Evolutionary conservation across 176 grass and related monocot genomes (phyloP).

Genomic region (Phoenix roebelenii): DNA sequence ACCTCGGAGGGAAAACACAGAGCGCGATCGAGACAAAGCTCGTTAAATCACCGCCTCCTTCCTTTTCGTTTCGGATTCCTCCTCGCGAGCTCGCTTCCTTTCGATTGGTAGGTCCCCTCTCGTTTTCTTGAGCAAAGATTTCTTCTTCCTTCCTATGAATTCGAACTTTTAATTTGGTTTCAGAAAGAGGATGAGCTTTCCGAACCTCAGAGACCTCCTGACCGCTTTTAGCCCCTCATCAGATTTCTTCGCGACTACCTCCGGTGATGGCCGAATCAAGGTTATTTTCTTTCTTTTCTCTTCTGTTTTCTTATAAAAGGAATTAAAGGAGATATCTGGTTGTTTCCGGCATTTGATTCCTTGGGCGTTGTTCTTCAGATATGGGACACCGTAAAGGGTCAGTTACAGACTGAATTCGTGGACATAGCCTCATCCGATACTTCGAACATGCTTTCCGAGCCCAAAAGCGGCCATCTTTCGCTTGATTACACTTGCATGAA

Average conservation of each 20-base stretch:
- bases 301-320: not conserved
- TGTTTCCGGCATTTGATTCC: no score
- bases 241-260: constrained; percentile 73
- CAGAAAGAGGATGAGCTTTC: constrained; percentile 25
- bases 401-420: constrained; percentile 70
- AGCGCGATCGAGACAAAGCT: no score
- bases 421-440: constrained; percentile 44
- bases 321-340: no score
- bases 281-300: constrained; percentile 5
- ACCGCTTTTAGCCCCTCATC: constrained; percentile 58
- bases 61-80: no score
- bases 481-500: constrained; percentile 99
- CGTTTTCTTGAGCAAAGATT: no score
- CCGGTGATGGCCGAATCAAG: constrained; percentile 90
- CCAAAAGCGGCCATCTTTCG: constrained; percentile 75
- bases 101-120: no score
- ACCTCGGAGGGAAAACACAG: no score
- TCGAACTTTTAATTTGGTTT: no score
- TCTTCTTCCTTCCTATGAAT: no score
- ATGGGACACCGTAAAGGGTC: constrained; percentile 74
- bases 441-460: constrained; percentile 27
- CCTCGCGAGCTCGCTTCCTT: no score
- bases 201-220: constrained; percentile 52
- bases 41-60: no score
- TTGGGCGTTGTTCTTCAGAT: constrained; percentile 31